phyloP scores from a whole-genome alignment of 345 rosid genomes.

The Tarenaya hassleriana region DNA sequence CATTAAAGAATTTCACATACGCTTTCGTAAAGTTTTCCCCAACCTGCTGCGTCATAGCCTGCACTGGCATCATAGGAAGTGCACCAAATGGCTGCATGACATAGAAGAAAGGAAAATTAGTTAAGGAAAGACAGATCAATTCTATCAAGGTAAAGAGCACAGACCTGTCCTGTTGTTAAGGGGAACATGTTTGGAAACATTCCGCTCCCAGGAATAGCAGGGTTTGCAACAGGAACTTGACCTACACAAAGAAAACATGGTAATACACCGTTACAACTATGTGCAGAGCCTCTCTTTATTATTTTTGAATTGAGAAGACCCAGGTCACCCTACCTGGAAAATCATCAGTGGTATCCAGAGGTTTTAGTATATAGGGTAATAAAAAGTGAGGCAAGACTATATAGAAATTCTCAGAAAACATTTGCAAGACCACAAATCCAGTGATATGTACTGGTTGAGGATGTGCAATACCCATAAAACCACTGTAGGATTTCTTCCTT shows the following conservation, averaged over 20 bases:
- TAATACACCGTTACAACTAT: background rate
- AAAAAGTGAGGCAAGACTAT: slow-evolving; percentile 9
- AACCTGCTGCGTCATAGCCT: slow-evolving; percentile 53
- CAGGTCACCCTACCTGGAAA: slow-evolving; percentile 18
- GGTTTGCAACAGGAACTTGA: slow-evolving; percentile 26
- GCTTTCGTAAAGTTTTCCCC: slow-evolving; percentile 1
- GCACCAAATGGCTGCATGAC: slow-evolving; percentile 27
- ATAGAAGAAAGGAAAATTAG: slow-evolving; percentile 1
- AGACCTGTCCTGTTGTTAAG: slow-evolving; percentile 34
- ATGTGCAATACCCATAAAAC: slow-evolving; percentile 65
- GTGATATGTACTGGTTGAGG: slow-evolving; percentile 55
- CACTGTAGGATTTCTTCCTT: slow-evolving; percentile 55
- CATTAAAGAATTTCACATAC: background rate
- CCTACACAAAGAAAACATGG: slow-evolving; percentile 22
- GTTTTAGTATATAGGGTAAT: background rate
- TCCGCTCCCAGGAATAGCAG: slow-evolving; percentile 28
- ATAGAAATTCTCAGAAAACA: slow-evolving; percentile 18
- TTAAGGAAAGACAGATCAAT: slow-evolving; percentile 11
- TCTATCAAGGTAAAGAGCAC: slow-evolving; percentile 9
- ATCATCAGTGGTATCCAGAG: background rate
- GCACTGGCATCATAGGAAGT: slow-evolving; percentile 38
- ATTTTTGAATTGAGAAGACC: background rate
- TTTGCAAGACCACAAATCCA: slow-evolving; percentile 17
- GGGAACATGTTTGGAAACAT: slow-evolving; percentile 30
- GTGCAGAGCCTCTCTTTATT: background rate